A percentile compares a stretch with the other conserved stretches of the same genome.
phyloP scores from a whole-genome alignment of 2,329 filamentous ascomycete species.

The Aspergillus sp. region DNA sequence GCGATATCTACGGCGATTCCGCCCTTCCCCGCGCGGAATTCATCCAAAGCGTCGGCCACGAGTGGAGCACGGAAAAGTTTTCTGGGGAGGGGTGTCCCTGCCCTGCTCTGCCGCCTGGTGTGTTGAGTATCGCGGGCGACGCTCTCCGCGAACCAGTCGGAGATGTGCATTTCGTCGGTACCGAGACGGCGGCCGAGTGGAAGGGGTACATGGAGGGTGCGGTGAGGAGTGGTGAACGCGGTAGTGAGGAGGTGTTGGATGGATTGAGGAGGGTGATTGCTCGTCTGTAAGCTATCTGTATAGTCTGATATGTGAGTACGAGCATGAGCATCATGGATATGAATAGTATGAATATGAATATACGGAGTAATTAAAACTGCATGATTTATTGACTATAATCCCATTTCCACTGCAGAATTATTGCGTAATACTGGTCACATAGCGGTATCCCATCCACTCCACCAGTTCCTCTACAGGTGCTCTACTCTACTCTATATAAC shows the following conservation, averaged over 20 bases:
- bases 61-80: constrained; percentile 37
- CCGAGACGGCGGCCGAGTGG: constrained; percentile 51
- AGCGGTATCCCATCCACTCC: no score
- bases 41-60: constrained; percentile 28
- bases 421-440: no score
- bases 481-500: no score
- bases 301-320: no score
- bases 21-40: constrained; percentile 16
- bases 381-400: no score
- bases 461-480: no score
- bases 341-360: no score
- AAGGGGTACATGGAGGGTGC: constrained; percentile 59
- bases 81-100: constrained; percentile 40
- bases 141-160: constrained; percentile 31
- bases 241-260: constrained; percentile 42
- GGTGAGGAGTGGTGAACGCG: constrained; percentile 46
- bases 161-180: constrained; percentile 51
- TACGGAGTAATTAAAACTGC: no score
- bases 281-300: not conserved
- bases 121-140: constrained; percentile 29
- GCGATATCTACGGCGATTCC: constrained; percentile 4
- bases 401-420: no score
- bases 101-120: constrained; percentile 32
- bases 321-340: no score
- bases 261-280: not conserved